Percentiles rank a stretch among this genome's conserved stretches.
Evolutionary conservation across 164 flowering plant species (phyloP).

Genomic region (Echeveria elegans): DNA sequence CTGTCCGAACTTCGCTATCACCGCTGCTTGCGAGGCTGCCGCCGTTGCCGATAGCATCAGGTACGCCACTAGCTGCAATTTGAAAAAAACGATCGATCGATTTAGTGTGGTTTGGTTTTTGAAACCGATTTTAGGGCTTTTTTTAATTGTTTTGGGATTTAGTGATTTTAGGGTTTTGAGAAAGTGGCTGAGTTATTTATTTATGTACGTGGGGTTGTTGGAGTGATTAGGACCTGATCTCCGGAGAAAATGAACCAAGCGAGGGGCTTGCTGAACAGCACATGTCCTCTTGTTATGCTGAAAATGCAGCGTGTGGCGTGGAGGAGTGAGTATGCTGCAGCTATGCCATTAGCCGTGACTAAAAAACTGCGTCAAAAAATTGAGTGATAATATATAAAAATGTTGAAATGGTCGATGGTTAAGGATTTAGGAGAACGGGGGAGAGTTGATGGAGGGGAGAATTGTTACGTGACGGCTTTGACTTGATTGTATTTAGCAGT

Average conservation of each 20-base stretch:
- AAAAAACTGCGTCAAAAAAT: slow-evolving; percentile 42
- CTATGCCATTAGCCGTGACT: slow-evolving; percentile 74
- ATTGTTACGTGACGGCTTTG: slow-evolving; percentile 77
- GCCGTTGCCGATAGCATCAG: slow-evolving; percentile 59
- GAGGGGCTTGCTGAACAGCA: slow-evolving; percentile 70
- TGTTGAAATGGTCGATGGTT: neutral
- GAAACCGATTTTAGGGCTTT: neutral
- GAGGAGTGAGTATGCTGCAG: slow-evolving; percentile 65
- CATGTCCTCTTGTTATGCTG: slow-evolving; percentile 58
- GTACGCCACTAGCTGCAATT: slow-evolving; percentile 62
- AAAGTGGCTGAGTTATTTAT: neutral
- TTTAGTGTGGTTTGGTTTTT: neutral
- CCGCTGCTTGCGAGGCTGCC: slow-evolving; percentile 65
- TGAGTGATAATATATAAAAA: neutral
- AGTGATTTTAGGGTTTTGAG: neutral
- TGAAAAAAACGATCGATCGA: neutral
- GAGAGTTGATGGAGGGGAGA: neutral
- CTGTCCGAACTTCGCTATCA: slow-evolving; percentile 54
- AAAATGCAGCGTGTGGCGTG: slow-evolving; percentile 65
- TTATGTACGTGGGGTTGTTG: neutral
- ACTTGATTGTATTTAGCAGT: slow-evolving; percentile 74
- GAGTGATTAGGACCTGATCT: slow-evolving; percentile 59
- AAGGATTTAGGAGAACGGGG: neutral
- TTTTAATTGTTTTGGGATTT: neutral
- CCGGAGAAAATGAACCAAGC: slow-evolving; percentile 94